Conservation (phyloP, 805 yeast species). For the Millerozyma miso region DNA sequence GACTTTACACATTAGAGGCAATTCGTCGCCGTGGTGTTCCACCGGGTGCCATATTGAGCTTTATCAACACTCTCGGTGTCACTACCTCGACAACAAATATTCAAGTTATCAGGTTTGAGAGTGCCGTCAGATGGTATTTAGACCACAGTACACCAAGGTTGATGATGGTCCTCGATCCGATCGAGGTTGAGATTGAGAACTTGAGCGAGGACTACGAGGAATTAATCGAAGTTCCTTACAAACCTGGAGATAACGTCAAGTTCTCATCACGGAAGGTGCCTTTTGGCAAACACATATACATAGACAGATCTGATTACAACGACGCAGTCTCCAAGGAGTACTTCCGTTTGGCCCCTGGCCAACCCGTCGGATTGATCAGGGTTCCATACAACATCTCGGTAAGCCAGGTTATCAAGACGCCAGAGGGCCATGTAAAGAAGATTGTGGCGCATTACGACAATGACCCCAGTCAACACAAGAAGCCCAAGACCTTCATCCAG, state of each 20-base stretch:
- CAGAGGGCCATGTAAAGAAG: slow-evolving; percentile 58
- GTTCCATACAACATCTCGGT: slow-evolving; percentile 83
- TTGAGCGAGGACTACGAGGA: slow-evolving; percentile 71
- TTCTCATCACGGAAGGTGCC: slow-evolving; percentile 68
- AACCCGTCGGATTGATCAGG: slow-evolving; percentile 89
- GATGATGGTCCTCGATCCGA: slow-evolving; percentile 88
- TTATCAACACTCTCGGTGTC: slow-evolving; percentile 93
- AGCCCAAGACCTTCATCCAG: slow-evolving; percentile 95
- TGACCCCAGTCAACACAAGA: slow-evolving; percentile 48
- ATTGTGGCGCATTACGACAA: slow-evolving; percentile 79
- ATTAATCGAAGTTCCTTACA: slow-evolving; percentile 74
- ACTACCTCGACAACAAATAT: slow-evolving; percentile 91
- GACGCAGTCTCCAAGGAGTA: slow-evolving; percentile 54
- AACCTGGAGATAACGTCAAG: slow-evolving; percentile 64
- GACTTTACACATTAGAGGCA: slow-evolving; percentile 91
- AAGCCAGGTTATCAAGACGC: slow-evolving; percentile 60
- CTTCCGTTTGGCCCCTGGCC: slow-evolving; percentile 90
- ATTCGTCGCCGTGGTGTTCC: slow-evolving; percentile 97
- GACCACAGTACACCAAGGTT: slow-evolving; percentile 92
- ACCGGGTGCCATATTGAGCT: slow-evolving; percentile 93
- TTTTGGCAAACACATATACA: slow-evolving; percentile 73
- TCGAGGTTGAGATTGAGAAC: slow-evolving; percentile 79
- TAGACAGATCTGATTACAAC: slow-evolving; percentile 86
- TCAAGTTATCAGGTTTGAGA: slow-evolving; percentile 85
- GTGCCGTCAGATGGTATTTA: slow-evolving; percentile 79